Percentiles rank a stretch among this genome's conserved stretches.
Evolutionary conservation across 2,329 filamentous ascomycete species (phyloP).

Genomic region (Colletotrichum cordylinicola): DNA sequence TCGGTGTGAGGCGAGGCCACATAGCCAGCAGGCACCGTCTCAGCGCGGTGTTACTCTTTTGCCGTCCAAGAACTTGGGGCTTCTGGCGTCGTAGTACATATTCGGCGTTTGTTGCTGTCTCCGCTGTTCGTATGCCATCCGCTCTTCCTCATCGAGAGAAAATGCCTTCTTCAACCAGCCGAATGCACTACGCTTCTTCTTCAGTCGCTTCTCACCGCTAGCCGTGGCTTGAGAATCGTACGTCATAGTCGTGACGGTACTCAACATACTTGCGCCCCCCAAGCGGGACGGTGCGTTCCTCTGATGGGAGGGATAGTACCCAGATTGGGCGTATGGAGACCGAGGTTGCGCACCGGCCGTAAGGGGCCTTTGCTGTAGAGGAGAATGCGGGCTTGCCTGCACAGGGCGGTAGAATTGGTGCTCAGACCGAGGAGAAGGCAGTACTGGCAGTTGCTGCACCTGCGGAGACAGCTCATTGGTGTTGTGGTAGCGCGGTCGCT

Average conservation of each 20-base stretch:
- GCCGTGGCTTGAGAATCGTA: constrained; percentile 40
- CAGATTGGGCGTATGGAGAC: constrained; percentile 26
- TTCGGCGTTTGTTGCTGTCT: constrained; percentile 50
- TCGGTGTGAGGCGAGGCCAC: too few species aligned
- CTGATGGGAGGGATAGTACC: constrained; percentile 42
- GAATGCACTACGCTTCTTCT: constrained; percentile 72
- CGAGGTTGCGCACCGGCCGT: constrained; percentile 48
- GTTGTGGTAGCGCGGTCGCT: constrained; percentile 26
- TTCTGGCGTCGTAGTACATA: constrained; percentile 55
- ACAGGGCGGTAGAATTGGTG: constrained; percentile 67
- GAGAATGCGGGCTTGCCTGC: constrained; percentile 67
- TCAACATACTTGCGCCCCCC: constrained; percentile 62
- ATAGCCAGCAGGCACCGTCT: neutral
- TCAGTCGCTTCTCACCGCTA: constrained; percentile 49
- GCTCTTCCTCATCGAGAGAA: constrained; percentile 68
- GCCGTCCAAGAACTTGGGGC: constrained; percentile 62
- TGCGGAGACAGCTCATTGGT: constrained; percentile 41
- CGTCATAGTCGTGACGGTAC: constrained; percentile 56
- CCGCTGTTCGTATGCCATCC: constrained; percentile 62
- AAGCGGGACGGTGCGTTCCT: constrained; percentile 59
- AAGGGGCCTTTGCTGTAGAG: constrained; percentile 64
- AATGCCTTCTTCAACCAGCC: constrained; percentile 75
- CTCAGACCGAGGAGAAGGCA: constrained; percentile 57
- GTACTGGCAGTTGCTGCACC: constrained; percentile 37
- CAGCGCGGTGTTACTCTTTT: constrained; percentile 43